Conservation (phyloP, 106 monocot species). For the Phalaenopsis equestris region DNA sequence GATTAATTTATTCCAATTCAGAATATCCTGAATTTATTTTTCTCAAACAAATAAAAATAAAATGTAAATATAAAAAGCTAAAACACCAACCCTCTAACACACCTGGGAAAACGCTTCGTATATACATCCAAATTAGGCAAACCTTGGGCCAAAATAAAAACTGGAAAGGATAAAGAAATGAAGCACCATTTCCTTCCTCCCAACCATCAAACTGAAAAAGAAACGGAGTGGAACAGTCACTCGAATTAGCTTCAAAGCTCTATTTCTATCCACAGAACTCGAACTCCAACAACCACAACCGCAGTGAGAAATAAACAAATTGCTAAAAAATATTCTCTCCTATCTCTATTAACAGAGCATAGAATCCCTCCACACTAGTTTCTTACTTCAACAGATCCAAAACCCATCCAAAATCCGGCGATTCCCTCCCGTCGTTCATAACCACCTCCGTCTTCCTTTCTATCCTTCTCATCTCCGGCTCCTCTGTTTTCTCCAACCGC, state of each 20-base stretch:
- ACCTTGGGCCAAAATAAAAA: too few species aligned
- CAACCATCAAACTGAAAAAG: not conserved
- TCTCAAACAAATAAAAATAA: too few species aligned
- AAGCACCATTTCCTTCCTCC: too few species aligned
- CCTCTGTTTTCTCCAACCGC: not conserved
- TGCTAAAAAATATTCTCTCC: not conserved
- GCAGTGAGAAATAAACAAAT: not conserved
- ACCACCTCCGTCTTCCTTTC: not conserved
- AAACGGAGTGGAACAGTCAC: not conserved
- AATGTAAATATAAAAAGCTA: too few species aligned
- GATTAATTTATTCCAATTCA: too few species aligned
- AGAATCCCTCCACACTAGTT: not conserved
- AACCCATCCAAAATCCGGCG: conserved; percentile 1
- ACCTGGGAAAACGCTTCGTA: too few species aligned
- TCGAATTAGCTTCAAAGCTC: not conserved
- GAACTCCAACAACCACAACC: not conserved
- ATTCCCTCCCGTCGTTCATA: not conserved
- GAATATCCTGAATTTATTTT: too few species aligned
- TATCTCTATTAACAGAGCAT: not conserved
- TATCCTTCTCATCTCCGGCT: not conserved
- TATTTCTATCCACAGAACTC: not conserved
- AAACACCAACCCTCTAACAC: too few species aligned
- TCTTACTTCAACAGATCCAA: not conserved
- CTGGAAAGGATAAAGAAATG: too few species aligned
- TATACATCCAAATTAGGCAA: too few species aligned